Evolutionary conservation across 2,329 filamentous ascomycete genomes (phyloP).

Genomic region (Kalmusia sp.): DNA sequence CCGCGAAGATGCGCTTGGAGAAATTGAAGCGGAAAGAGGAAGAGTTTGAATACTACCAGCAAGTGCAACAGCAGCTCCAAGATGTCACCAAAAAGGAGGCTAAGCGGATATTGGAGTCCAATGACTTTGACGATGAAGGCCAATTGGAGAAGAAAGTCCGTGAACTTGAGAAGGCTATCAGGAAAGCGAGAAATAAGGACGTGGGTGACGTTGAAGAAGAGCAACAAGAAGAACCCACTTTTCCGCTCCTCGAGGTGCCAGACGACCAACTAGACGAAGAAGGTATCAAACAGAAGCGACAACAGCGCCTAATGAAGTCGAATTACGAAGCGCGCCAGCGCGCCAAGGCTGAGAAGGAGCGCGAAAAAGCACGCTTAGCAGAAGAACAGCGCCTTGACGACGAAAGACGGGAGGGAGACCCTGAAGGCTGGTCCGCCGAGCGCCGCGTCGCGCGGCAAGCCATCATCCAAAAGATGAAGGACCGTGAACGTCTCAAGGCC

Average conservation of each 20-base stretch:
- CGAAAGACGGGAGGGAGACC: slow-evolving; percentile 81
- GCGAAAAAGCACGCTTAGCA: slow-evolving; percentile 81
- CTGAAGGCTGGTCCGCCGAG: slow-evolving; percentile 86
- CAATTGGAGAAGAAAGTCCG: slow-evolving; percentile 84
- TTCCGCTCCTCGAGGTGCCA: slow-evolving; percentile 85
- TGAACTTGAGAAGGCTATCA: slow-evolving; percentile 89
- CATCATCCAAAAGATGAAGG: slow-evolving; percentile 84
- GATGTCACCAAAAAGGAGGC: slow-evolving; percentile 87
- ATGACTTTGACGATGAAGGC: slow-evolving; percentile 90
- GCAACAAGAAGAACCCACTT: slow-evolving; percentile 78
- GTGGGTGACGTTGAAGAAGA: slow-evolving; percentile 83
- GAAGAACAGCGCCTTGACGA: slow-evolving; percentile 85
- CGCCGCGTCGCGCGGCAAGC: slow-evolving; percentile 75
- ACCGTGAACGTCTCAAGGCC: slow-evolving; percentile 89
- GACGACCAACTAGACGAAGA: slow-evolving; percentile 95
- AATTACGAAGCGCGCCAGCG: slow-evolving; percentile 91
- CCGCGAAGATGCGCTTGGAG: slow-evolving; percentile 95
- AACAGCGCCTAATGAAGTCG: slow-evolving; percentile 90
- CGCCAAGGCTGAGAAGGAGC: slow-evolving; percentile 96
- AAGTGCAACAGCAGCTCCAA: slow-evolving; percentile 74
- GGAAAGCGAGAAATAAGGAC: slow-evolving; percentile 90
- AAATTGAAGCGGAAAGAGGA: slow-evolving; percentile 96
- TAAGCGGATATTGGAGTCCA: slow-evolving; percentile 82
- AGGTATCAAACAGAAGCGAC: slow-evolving; percentile 87
- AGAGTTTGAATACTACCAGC: slow-evolving; percentile 91